These are phyloP conservation scores for Naganishia liquefaciens DNA, from an alignment of 1,284 basidiomycete species.

Conservation along the genomic window DNA sequence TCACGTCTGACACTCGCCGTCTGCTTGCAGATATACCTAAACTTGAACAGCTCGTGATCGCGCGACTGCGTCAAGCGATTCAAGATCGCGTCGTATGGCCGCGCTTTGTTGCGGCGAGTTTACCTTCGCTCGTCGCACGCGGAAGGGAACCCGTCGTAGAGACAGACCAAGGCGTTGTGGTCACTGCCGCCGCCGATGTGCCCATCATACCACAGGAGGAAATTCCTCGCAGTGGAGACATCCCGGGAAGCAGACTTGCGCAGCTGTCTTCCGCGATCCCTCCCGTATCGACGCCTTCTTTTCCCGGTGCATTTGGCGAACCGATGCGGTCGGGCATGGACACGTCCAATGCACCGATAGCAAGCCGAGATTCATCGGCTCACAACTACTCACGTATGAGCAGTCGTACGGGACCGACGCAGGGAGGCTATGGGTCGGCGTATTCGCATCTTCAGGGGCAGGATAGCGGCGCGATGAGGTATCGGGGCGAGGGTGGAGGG, in stretches of 20 bases:
- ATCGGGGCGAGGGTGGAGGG: background rate
- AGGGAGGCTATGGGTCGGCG: background rate
- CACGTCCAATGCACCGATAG: background rate
- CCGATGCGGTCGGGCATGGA: background rate
- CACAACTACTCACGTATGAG: background rate
- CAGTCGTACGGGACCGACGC: background rate
- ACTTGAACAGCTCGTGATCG: conserved; percentile 61
- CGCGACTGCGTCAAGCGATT: conserved; percentile 57
- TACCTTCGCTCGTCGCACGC: conserved; percentile 53
- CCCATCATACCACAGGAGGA: background rate
- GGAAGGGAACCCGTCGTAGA: conserved; percentile 33
- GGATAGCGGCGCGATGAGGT: background rate
- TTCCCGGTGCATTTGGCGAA: conserved; percentile 15
- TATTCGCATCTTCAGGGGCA: background rate
- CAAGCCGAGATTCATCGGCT: background rate
- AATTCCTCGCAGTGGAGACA: background rate
- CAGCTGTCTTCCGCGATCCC: background rate
- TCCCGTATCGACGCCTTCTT: conserved; percentile 9
- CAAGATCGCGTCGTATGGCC: conserved; percentile 59
- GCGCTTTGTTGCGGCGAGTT: conserved; percentile 53
- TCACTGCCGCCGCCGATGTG: background rate
- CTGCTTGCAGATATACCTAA: conserved; percentile 58
- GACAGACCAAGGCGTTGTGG: background rate
- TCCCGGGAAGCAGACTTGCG: background rate
- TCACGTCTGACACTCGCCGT: background rate